Conservation (phyloP, 148 eudicot species). For the Mesembryanthemum crystallinum region DNA sequence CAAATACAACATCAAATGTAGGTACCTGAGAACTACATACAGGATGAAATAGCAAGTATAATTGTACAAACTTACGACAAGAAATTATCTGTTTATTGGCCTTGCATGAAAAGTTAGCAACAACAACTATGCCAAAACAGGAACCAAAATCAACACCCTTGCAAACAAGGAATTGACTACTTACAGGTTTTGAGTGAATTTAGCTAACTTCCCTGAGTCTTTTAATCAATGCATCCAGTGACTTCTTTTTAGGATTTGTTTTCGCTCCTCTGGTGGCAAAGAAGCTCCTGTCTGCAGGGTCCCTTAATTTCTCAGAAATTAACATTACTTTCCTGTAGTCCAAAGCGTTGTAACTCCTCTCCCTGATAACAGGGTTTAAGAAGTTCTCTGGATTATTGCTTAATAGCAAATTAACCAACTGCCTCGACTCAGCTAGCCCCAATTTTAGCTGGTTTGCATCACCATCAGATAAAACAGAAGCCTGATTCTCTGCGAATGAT, state of each 20-base stretch:
- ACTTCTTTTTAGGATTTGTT: slow-evolving; percentile 85
- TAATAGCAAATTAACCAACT: slow-evolving; percentile 73
- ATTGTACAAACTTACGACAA: slow-evolving; percentile 33
- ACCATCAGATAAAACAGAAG: slow-evolving; percentile 58
- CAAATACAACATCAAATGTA: slow-evolving; percentile 34
- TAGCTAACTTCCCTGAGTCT: slow-evolving; percentile 90
- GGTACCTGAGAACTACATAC: slow-evolving; percentile 39
- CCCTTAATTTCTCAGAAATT: slow-evolving; percentile 82
- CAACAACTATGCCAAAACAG: slow-evolving; percentile 20
- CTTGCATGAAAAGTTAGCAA: slow-evolving; percentile 31
- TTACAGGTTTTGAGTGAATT: slow-evolving; percentile 36
- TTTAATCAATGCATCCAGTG: slow-evolving; percentile 80
- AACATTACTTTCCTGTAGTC: slow-evolving; percentile 82
- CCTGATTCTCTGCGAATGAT: slow-evolving; percentile 78
- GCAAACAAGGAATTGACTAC: slow-evolving; percentile 32
- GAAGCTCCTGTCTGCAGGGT: slow-evolving; percentile 78
- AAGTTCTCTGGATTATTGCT: slow-evolving; percentile 92
- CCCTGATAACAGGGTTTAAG: slow-evolving; percentile 87
- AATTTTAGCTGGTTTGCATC: slow-evolving; percentile 65
- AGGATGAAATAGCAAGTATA: slow-evolving; percentile 34
- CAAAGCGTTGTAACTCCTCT: slow-evolving; percentile 77
- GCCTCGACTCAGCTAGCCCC: slow-evolving; percentile 77
- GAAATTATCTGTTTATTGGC: slow-evolving; percentile 10
- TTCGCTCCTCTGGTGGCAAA: slow-evolving; percentile 75
- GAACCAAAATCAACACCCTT: slow-evolving; percentile 33